phyloP scores from a whole-genome alignment of 2,329 filamentous ascomycete genomes.

The Basipetospora chlamydospora region DNA sequence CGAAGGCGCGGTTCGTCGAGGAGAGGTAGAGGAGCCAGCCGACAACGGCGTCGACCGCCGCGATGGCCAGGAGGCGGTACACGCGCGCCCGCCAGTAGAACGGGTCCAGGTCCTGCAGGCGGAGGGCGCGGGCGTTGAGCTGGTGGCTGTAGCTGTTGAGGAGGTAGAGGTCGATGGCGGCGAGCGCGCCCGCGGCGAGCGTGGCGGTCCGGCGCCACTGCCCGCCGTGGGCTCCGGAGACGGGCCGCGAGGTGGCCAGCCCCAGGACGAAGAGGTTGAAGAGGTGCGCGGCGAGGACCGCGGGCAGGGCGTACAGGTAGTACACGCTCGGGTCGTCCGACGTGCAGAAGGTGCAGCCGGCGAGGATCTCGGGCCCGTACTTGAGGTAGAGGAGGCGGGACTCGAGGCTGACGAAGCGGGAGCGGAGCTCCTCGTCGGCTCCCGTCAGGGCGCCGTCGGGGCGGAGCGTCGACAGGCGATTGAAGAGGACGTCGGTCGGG shows the following conservation, averaged over 20 bases:
- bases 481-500: constrained; percentile 72
- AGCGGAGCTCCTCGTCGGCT: constrained; percentile 49
- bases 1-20: constrained; percentile 66
- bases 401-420: constrained; percentile 54
- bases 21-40: constrained; percentile 59
- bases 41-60: constrained; percentile 46
- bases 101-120: constrained; percentile 49
- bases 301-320: constrained; percentile 66
- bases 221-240: constrained; percentile 48
- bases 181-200: constrained; percentile 42
- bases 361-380: constrained; percentile 61
- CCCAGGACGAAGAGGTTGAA: constrained; percentile 60
- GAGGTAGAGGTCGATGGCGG: constrained; percentile 50
- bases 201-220: constrained; percentile 61
- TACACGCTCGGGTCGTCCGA: constrained; percentile 56
- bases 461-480: constrained; percentile 49
- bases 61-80: constrained; percentile 49
- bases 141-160: constrained; percentile 51
- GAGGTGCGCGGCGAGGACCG: constrained; percentile 63
- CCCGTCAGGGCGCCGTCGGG: constrained; percentile 31
- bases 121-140: constrained; percentile 46
- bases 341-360: constrained; percentile 69
- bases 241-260: constrained; percentile 52
- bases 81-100: constrained; percentile 57
- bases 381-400: constrained; percentile 70